These are phyloP conservation scores for Trichoderma oligosporum DNA, from an alignment of 2,329 filamentous ascomycete genomes.

Conservation along the genomic window DNA sequence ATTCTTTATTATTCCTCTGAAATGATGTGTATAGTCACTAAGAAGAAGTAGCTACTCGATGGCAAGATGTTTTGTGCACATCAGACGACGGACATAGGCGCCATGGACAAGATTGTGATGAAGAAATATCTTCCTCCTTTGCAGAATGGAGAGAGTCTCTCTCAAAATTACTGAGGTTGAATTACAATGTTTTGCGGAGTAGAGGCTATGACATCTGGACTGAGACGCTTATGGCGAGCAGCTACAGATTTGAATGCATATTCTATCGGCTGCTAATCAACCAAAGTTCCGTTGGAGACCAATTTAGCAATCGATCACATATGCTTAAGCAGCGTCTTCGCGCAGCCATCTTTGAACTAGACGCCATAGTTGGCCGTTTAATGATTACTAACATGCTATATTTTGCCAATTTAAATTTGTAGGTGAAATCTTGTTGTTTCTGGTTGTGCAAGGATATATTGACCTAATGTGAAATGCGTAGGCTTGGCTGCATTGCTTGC, in stretches of 20 bases:
- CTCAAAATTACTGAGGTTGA: not conserved
- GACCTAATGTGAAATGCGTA: not conserved
- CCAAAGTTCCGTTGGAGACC: too few relatives aligned
- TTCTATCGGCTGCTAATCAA: conserved; percentile 64
- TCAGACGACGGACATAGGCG: not conserved
- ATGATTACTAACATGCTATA: not conserved
- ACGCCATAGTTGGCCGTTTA: not conserved
- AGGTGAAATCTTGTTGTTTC: not conserved
- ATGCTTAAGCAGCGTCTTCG: not conserved
- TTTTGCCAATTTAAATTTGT: not conserved
- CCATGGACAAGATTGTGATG: not conserved
- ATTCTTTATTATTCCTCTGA: not conserved
- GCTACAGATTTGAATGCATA: not conserved
- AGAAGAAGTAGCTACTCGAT: not conserved
- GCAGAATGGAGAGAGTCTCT: not conserved
- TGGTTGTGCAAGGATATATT: not conserved
- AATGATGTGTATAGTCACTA: not conserved
- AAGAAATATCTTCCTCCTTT: not conserved
- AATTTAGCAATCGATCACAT: not conserved
- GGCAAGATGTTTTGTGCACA: not conserved
- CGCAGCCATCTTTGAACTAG: not conserved
- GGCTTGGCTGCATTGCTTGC: not conserved
- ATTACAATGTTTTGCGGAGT: too few relatives aligned
- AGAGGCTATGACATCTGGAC: not conserved
- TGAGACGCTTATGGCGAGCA: not conserved